A percentile compares a stretch with the other conserved stretches of the same genome.
Evolutionary conservation across 768 basidiomycete genomes (phyloP).

Genomic region (Serendipita sp.): DNA sequence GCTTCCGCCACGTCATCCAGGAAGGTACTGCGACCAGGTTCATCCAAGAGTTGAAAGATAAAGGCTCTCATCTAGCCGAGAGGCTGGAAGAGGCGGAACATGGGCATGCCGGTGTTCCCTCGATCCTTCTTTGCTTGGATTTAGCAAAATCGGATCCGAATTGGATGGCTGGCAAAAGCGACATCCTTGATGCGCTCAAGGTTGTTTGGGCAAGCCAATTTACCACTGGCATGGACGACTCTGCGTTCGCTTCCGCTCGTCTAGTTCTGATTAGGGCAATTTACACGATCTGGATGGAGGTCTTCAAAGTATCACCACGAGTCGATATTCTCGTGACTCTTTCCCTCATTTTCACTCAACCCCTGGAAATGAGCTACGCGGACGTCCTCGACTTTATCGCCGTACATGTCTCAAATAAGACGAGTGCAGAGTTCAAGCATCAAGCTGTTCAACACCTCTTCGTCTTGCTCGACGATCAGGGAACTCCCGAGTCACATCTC

Average conservation of each 20-base stretch:
- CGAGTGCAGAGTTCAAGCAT: slow-evolving; percentile 53
- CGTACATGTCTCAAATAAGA: slow-evolving; percentile 57
- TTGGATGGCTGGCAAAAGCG: slow-evolving; percentile 56
- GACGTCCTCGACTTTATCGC: slow-evolving; percentile 74
- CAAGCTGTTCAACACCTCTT: slow-evolving; percentile 74
- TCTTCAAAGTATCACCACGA: slow-evolving; percentile 51
- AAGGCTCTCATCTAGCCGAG: slow-evolving; percentile 22
- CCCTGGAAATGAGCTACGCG: slow-evolving; percentile 67
- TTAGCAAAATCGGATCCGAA: slow-evolving; percentile 44
- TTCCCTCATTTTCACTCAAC: slow-evolving; percentile 61
- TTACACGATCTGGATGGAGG: slow-evolving; percentile 42
- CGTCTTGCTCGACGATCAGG: slow-evolving; percentile 57
- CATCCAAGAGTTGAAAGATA: slow-evolving; percentile 18
- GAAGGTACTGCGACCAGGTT: slow-evolving; percentile 59
- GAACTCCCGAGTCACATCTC: slow-evolving; percentile 59
- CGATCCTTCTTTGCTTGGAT: slow-evolving; percentile 63
- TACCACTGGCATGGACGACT: slow-evolving; percentile 6
- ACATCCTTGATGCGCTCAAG: slow-evolving; percentile 55
- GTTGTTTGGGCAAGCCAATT: slow-evolving; percentile 51
- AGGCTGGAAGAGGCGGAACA: not conserved
- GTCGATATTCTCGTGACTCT: slow-evolving; percentile 83
- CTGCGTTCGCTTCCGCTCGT: slow-evolving; percentile 23
- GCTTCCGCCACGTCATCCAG: slow-evolving; percentile 66
- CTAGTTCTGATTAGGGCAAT: slow-evolving; percentile 56
- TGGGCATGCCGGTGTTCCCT: slow-evolving; percentile 24